Base-by-base conservation (phyloP, 331 rosid genomes). In the Erythrophleum ivorense region DNA sequence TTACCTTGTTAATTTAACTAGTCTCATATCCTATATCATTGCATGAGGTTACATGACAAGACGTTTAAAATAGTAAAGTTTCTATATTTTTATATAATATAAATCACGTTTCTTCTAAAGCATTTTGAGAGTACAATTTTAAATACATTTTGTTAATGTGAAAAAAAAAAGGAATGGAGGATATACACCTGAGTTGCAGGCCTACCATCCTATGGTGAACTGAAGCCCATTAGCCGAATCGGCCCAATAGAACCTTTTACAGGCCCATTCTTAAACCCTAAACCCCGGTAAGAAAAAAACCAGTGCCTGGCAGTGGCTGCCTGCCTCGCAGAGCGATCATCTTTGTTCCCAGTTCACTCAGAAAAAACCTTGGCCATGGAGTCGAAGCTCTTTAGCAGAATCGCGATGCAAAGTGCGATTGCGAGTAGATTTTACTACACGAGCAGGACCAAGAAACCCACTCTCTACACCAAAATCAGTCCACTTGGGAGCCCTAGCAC, bases 391-490 rank as follows among this genome's bases (percentile, higher is more conserved):
- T 78, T 89, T 48, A 53, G 84, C 45, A 83, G 83, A 77, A 67
- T 79, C 48, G 73, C 87, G 50, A 81, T 82, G 54, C 83, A 77
- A 68, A 82, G 54, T 72, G 80, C 67, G 4, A 70, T 79, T 5
- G 55, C 81, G 15, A 71, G 38, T 60, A 85, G 97, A 58, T 84
- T 70, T 53, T 95, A 95, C 89, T 90, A 88, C 86, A 89, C 94
- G 2, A 90, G 80, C 85, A 85, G 91, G 48, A 82, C 78, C 75
- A 87, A 82, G 72, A 93, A 88, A 81, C 82, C 85, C 11, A 86
- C 69, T 31, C 89, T 93, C 8, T 91, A 95, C 84, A 57, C 84
- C 31, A 89, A 73, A 75, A 90, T 95, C 68, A 95, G 95, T 43
- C 95, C 94, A 13, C 91, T 95, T 3, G 98, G 98, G 31, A 73